Evolutionary conservation across 2,329 filamentous ascomycete species (phyloP).

Genomic region (Fusarium newnesense): DNA sequence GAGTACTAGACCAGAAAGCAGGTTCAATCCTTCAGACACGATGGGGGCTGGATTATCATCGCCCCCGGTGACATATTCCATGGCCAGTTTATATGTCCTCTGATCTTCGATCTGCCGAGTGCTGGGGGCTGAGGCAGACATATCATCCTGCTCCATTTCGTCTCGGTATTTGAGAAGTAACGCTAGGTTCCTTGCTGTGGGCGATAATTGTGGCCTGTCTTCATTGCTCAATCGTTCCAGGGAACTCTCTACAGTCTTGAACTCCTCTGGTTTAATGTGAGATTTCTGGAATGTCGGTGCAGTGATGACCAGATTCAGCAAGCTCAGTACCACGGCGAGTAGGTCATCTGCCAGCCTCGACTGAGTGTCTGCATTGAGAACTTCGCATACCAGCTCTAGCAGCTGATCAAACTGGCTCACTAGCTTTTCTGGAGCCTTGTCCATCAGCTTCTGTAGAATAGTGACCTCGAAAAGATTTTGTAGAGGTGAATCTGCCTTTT

Average conservation of each 20-base stretch:
- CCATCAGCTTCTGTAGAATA: slow-evolving; percentile 73
- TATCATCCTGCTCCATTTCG: slow-evolving; percentile 59
- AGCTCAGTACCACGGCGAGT: slow-evolving; percentile 65
- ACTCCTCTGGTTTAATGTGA: slow-evolving; percentile 53
- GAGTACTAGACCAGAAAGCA: slow-evolving; percentile 67
- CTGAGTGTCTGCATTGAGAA: slow-evolving; percentile 61
- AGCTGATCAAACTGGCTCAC: slow-evolving; percentile 72
- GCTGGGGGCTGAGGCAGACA: slow-evolving; percentile 52
- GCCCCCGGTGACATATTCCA: slow-evolving; percentile 69
- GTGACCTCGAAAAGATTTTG: slow-evolving; percentile 66
- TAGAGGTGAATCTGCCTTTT: slow-evolving; percentile 52
- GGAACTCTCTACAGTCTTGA: slow-evolving; percentile 60
- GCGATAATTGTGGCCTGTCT: slow-evolving; percentile 55
- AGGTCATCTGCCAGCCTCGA: slow-evolving; percentile 59
- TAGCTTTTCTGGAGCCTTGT: slow-evolving; percentile 70
- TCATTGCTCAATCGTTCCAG: slow-evolving; percentile 56
- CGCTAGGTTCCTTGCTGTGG: slow-evolving; percentile 66
- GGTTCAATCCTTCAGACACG: slow-evolving; percentile 71
- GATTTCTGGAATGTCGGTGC: slow-evolving; percentile 65
- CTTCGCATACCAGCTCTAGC: slow-evolving; percentile 69
- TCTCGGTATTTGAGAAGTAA: slow-evolving; percentile 67
- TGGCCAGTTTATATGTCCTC: slow-evolving; percentile 69
- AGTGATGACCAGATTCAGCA: slow-evolving; percentile 70
- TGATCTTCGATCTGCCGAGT: slow-evolving; percentile 67
- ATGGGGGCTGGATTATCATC: slow-evolving; percentile 72